These are phyloP conservation scores for Lasiodiplodia hormozganensis DNA, from an alignment of 2,329 filamentous ascomycete genomes.

Conservation along the genomic window DNA sequence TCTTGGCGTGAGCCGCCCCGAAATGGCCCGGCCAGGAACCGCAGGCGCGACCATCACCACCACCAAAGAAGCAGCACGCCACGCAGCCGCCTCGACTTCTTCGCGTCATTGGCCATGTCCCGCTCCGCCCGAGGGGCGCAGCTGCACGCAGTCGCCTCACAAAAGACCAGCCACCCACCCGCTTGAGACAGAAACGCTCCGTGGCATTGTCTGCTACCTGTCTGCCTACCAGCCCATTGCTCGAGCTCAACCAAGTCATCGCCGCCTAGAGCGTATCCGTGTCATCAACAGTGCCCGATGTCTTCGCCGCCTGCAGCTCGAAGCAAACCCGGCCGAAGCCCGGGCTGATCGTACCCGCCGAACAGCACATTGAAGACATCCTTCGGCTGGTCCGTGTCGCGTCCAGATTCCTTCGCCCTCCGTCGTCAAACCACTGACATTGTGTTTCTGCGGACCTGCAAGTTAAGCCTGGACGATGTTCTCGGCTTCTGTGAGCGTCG, in stretches of 20 bases:
- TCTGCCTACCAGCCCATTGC: neutral
- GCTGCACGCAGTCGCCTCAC: neutral
- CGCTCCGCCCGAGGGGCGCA: neutral
- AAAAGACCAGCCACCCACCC: conserved; percentile 1
- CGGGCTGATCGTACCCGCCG: conserved; percentile 49
- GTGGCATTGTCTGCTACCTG: conserved; percentile 4
- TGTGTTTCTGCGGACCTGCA: conserved; percentile 49
- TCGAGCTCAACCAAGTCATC: conserved; percentile 31
- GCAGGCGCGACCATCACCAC: neutral
- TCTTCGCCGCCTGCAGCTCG: conserved; percentile 50
- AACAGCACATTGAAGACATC: conserved; percentile 51
- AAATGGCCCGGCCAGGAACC: neutral
- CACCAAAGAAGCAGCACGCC: neutral
- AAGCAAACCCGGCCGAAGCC: conserved; percentile 48
- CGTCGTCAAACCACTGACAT: conserved; percentile 48
- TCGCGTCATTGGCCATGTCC: neutral
- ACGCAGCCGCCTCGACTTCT: neutral
- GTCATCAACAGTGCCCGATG: conserved; percentile 49
- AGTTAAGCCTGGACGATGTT: conserved; percentile 34
- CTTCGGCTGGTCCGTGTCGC: conserved; percentile 51
- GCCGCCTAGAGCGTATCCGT: conserved; percentile 44
- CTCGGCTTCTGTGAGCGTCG: too few relatives aligned
- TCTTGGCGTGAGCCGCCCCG: conserved; percentile 6
- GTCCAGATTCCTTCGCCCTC: conserved; percentile 49
- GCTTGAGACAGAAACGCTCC: neutral